Evolutionary conservation across 257 asterid species (phyloP), one percentile per base, ranked within the genome.

Genomic region (Rauvolfia tetraphylla): DNA sequence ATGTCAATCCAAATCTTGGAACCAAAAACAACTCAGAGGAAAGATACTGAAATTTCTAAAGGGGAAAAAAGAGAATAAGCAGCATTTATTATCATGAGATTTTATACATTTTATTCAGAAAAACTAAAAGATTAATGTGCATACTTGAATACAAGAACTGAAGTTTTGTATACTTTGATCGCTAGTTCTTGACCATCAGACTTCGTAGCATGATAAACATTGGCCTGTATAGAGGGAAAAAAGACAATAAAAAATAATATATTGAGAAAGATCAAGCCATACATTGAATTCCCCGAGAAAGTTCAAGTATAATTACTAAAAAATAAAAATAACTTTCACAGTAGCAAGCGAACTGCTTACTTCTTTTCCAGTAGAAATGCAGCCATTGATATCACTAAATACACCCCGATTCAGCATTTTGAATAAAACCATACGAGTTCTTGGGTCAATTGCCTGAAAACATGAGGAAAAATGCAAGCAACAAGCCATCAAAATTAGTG

Each of bases 321-420:
- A 23, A 36, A 63, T 36, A 38, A 72, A 31, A 31, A 76, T 25
- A 67, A 85, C 22, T 41, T 61, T 73, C 63, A 27, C 7, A 12
- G 22, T 56, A 41, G 36, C 23, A 46, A 53, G 34, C 33, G 51
- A 46, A 38, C 48, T 23, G 81, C 90, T 42, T 85, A 92, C 99
- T 87, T 95, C 99, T 90, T 95, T 95, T 80, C 99, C 99, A 75
- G 99, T 95, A 76, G 99, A 95, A 84, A 95, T 95, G 86, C 99
- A 95, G 71, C 99, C 99, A 73, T 95, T 95, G 78, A 95, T 95
- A 71, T 95, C 92, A 83, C 83, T 87, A 83, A 95, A 95, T 51
- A 90, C 80, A 54, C 94, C 96, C 1, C 94, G 85, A 77, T 95
- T 95, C 75, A 91, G 82, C 99, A 95, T 95, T 83, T 92, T 95